Conservation (phyloP, 2,329 filamentous ascomycete genomes). For the Aspergillus sojae region DNA sequence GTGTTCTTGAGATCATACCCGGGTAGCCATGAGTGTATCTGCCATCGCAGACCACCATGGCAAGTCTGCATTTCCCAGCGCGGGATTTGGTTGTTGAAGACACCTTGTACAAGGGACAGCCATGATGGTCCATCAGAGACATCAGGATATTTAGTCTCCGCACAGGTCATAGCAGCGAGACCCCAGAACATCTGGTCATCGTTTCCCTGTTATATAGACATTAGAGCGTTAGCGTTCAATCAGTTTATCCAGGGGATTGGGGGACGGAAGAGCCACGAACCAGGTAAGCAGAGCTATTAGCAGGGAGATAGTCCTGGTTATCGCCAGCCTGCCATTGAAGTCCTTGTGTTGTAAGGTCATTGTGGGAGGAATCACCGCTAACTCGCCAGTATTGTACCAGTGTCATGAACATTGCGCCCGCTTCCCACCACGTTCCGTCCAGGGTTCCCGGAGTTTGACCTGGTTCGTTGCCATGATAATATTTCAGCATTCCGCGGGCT, state of each 20-base stretch:
- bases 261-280: neutral
- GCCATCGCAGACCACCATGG: slow-evolving; percentile 62
- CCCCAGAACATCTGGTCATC: slow-evolving; percentile 74
- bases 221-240: neutral
- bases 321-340: slow-evolving; percentile 72
- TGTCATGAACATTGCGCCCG: slow-evolving; percentile 65
- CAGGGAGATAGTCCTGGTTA: slow-evolving; percentile 74
- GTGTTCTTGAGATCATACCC: slow-evolving; percentile 20
- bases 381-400: slow-evolving; percentile 82
- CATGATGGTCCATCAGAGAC: slow-evolving; percentile 69
- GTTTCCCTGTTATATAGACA: slow-evolving; percentile 32
- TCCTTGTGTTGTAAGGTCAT: slow-evolving; percentile 66
- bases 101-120: slow-evolving; percentile 72
- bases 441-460: slow-evolving; percentile 51
- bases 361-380: slow-evolving; percentile 71
- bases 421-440: slow-evolving; percentile 64
- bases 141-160: slow-evolving; percentile 72
- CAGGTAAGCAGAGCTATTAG: slow-evolving; percentile 43
- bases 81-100: slow-evolving; percentile 72
- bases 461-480: slow-evolving; percentile 51
- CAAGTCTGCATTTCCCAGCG: slow-evolving; percentile 70
- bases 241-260: neutral
- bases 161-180: slow-evolving; percentile 73
- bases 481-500: slow-evolving; percentile 48
- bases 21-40: slow-evolving; percentile 16